Percentiles rank a stretch among this genome's conserved stretches.
phyloP scores from a whole-genome alignment of 805 yeast species.

The Yamadazyma kitorensis region DNA sequence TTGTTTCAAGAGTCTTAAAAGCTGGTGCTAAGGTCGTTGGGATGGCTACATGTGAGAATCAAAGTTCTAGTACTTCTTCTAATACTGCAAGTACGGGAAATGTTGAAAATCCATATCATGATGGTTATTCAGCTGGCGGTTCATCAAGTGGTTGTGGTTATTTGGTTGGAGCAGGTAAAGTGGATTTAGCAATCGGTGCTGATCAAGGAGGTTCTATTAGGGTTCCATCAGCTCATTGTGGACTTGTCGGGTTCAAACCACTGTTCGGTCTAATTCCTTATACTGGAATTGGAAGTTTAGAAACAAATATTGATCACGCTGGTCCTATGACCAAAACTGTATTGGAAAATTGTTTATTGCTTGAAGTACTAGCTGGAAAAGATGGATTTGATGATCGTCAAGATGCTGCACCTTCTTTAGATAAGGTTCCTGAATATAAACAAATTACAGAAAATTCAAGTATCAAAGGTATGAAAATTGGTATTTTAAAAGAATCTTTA shows the following conservation, averaged over 20 bases:
- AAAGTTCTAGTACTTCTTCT: constrained; percentile 14
- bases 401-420: constrained; percentile 10
- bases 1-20: constrained; percentile 10
- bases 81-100: constrained; percentile 16
- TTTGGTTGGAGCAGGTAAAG: constrained; percentile 42
- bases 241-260: constrained; percentile 44
- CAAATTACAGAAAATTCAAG: constrained; percentile 9
- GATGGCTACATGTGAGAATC: constrained; percentile 16
- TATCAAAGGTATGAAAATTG: constrained; percentile 15
- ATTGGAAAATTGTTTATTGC: constrained; percentile 12
- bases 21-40: constrained; percentile 15
- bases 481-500: constrained; percentile 14
- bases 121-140: constrained; percentile 35
- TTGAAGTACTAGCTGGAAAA: constrained; percentile 14
- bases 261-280: constrained; percentile 21
- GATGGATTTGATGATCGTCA: constrained; percentile 17
- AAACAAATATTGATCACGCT: constrained; percentile 14
- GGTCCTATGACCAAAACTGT: constrained; percentile 17
- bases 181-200: constrained; percentile 53
- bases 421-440: constrained; percentile 10
- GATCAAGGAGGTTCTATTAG: constrained; percentile 55
- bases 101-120: constrained; percentile 14
- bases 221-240: constrained; percentile 44
- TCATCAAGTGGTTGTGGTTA: constrained; percentile 58
- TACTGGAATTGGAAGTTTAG: constrained; percentile 15